These are phyloP conservation scores for Geosmithia morbida DNA, from an alignment of 2,329 filamentous ascomycete species.

Conservation along the genomic window DNA sequence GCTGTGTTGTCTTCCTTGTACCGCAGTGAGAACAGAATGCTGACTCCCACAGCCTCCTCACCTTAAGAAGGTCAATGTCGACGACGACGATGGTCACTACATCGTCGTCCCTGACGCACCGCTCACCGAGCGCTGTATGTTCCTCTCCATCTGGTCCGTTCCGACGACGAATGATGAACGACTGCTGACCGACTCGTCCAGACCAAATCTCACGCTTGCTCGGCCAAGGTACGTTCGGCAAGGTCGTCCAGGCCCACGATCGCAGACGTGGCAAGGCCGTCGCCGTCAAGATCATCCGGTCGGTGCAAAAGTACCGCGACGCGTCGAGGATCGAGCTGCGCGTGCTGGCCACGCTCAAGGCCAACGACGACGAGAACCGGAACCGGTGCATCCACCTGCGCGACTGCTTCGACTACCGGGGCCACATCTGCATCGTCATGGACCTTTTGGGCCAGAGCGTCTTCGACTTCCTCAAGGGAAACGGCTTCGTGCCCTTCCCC, in stretches of 20 bases:
- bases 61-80: conserved; percentile 57
- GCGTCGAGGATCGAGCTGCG: conserved; percentile 88
- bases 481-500: conserved; percentile 89
- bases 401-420: conserved; percentile 93
- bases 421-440: conserved; percentile 83
- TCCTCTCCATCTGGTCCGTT: neutral
- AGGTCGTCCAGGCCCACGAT: conserved; percentile 89
- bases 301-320: conserved; percentile 95
- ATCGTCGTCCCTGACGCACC: conserved; percentile 79
- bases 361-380: conserved; percentile 81
- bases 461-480: conserved; percentile 95
- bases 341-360: conserved; percentile 79
- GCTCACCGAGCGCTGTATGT: conserved; percentile 80
- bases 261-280: conserved; percentile 62
- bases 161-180: neutral
- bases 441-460: conserved; percentile 81
- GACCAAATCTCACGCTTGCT: conserved; percentile 82
- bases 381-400: conserved; percentile 95
- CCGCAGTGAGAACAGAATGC: neutral
- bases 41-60: conserved; percentile 15
- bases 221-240: conserved; percentile 95
- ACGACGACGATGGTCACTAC: conserved; percentile 96
- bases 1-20: neutral
- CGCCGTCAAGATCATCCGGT: conserved; percentile 95
- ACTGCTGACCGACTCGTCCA: conserved; percentile 20